Conservation (phyloP, 2,329 filamentous ascomycete species). For the Talaromyces piceae region DNA sequence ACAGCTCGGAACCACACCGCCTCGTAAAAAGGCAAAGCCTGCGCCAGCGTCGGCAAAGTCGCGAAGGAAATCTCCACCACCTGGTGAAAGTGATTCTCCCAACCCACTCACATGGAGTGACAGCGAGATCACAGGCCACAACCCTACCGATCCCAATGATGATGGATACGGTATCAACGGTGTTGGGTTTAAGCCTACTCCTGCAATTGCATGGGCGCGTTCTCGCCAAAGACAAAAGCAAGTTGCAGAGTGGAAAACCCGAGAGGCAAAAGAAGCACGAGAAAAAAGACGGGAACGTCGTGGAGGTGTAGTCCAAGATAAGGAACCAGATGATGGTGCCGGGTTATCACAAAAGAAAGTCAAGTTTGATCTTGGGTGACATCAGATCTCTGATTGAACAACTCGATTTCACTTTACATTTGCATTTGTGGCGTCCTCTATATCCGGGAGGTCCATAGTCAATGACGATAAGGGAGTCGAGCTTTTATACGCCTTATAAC, state of each 20-base stretch:
- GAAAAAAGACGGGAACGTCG: conserved; percentile 49
- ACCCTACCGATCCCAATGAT: conserved; percentile 49
- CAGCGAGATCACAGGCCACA: conserved; percentile 56
- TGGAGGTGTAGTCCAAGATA: conserved; percentile 22
- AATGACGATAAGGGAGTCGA: conserved; percentile 11
- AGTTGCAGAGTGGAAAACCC: conserved; percentile 51
- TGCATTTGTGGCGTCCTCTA: not conserved
- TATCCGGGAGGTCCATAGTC: not conserved
- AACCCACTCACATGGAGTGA: conserved; percentile 47
- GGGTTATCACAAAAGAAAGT: conserved; percentile 32
- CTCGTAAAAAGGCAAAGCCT: conserved; percentile 19
- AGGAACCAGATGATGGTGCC: conserved; percentile 19
- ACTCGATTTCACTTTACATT: not conserved
- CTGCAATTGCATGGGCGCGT: conserved; percentile 50
- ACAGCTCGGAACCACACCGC: not conserved
- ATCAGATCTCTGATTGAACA: not conserved
- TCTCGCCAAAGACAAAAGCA: conserved; percentile 52
- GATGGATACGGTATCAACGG: conserved; percentile 59
- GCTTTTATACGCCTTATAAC: not conserved
- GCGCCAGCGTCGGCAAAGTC: conserved; percentile 16
- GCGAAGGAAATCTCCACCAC: conserved; percentile 28
- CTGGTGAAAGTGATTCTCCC: conserved; percentile 13
- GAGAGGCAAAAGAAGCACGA: conserved; percentile 53
- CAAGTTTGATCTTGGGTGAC: conserved; percentile 29
- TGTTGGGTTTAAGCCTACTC: conserved; percentile 55